Evolutionary conservation across 2,329 filamentous ascomycete genomes (phyloP).

Genomic region (Fusarium incarnatum): DNA sequence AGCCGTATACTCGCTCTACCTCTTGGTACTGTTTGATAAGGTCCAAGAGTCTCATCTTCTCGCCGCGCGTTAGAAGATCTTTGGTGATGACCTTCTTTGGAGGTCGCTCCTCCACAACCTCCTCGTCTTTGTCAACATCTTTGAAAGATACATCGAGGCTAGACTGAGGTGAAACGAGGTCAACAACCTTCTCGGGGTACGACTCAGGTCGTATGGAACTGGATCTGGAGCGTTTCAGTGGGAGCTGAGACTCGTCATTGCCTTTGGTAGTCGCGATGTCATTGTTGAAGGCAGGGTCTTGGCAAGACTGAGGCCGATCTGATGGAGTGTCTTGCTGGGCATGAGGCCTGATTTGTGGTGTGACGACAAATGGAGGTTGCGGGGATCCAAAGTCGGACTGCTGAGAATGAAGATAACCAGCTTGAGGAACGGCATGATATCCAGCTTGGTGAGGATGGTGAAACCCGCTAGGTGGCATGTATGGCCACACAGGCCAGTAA

Average conservation of each 20-base stretch:
- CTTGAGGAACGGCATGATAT: not conserved
- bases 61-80: not conserved
- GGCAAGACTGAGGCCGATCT: not conserved
- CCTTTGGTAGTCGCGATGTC: not conserved
- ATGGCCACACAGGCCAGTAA: not conserved
- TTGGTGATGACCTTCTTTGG: not conserved
- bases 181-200: not conserved
- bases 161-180: not conserved
- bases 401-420: not conserved
- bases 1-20: not conserved
- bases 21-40: conserved; percentile 7
- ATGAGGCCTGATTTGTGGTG: not conserved
- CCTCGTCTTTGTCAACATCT: not conserved
- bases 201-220: not conserved
- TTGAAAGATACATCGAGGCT: not conserved
- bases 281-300: rapidly evolving
- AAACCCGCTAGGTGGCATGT: not conserved
- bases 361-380: not conserved
- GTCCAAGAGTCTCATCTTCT: conserved; percentile 16
- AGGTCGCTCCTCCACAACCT: not conserved
- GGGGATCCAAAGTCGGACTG: not conserved
- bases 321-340: not conserved
- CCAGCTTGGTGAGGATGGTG: not conserved
- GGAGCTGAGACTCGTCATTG: not conserved
- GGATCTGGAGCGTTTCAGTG: not conserved